These are phyloP conservation scores for Nicotiana tomentosiformis DNA, from an alignment of 257 asterid genomes.

Conservation along the genomic window DNA sequence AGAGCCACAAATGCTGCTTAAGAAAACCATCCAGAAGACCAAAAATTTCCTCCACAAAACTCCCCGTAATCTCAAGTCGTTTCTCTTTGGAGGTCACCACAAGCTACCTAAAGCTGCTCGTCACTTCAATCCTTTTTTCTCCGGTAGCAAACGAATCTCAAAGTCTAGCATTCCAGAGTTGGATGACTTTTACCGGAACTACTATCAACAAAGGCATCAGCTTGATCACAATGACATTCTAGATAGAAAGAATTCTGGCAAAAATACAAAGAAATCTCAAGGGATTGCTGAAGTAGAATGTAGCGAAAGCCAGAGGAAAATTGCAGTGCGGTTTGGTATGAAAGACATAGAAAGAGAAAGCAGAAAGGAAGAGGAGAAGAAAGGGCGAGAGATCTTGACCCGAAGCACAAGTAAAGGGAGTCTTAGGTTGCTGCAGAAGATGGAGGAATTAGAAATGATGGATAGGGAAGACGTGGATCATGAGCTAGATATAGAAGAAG, in stretches of 20 bases:
- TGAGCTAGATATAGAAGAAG: constrained; percentile 73
- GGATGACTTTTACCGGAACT: constrained; percentile 31
- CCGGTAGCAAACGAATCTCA: constrained; percentile 7
- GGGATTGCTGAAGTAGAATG: constrained; percentile 24
- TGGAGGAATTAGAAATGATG: constrained; percentile 73
- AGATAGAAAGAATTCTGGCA: constrained; percentile 12
- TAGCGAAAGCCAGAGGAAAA: constrained; percentile 20
- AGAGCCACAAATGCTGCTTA: constrained; percentile 40
- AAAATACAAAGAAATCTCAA: constrained; percentile 10
- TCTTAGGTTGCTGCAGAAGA: constrained; percentile 33
- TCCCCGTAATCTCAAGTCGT: constrained; percentile 39
- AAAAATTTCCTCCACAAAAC: constrained; percentile 38
- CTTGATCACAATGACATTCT: constrained; percentile 11
- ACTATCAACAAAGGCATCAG: constrained; percentile 32
- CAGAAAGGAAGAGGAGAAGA: constrained; percentile 29
- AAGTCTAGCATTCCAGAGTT: constrained; percentile 23
- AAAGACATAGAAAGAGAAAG: constrained; percentile 15
- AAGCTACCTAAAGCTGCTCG: constrained; percentile 37
- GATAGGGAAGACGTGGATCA: constrained; percentile 60
- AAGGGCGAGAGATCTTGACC: constrained; percentile 15
- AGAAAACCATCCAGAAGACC: constrained; percentile 46
- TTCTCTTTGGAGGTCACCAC: constrained; percentile 29
- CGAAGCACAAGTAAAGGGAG: constrained; percentile 23
- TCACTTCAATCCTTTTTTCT: constrained; percentile 22
- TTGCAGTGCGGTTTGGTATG: constrained; percentile 19